Percentiles rank a stretch among this genome's conserved stretches.
phyloP scores from a whole-genome alignment of 2,329 filamentous ascomycete species.

The Alternaria burnsii region DNA sequence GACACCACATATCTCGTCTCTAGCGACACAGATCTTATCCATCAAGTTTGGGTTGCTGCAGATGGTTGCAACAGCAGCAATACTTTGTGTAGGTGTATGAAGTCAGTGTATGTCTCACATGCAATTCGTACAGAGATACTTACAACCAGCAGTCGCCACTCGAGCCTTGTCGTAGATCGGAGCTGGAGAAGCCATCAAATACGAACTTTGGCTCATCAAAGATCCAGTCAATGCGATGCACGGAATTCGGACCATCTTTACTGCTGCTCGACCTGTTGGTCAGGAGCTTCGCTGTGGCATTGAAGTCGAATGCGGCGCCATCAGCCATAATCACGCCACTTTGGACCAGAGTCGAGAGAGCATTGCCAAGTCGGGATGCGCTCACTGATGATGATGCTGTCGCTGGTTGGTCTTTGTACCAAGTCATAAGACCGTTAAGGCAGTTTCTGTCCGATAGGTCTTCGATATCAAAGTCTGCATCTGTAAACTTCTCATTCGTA shows the following conservation, averaged over 20 bases:
- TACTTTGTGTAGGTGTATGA: constrained; percentile 28
- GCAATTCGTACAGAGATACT: too few species aligned
- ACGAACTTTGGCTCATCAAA: constrained; percentile 80
- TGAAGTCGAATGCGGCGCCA: constrained; percentile 29
- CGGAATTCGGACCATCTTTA: constrained; percentile 28
- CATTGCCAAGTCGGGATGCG: constrained; percentile 27
- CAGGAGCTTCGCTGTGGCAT: constrained; percentile 70
- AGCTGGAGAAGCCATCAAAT: constrained; percentile 76
- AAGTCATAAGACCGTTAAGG: constrained; percentile 42
- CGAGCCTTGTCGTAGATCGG: constrained; percentile 79
- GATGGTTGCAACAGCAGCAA: constrained; percentile 80
- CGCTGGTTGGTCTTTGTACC: constrained; percentile 62
- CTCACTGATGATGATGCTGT: constrained; percentile 37
- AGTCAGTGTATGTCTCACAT: too few species aligned
- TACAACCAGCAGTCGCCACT: constrained; percentile 84
- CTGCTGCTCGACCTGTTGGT: constrained; percentile 29
- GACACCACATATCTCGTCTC: constrained; percentile 76
- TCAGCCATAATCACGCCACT: constrained; percentile 32
- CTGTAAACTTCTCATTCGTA: constrained; percentile 84
- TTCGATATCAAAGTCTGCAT: constrained; percentile 84
- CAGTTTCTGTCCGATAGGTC: constrained; percentile 64
- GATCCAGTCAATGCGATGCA: constrained; percentile 67
- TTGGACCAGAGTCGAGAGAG: constrained; percentile 35
- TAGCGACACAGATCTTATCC: constrained; percentile 75
- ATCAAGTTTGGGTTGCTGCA: constrained; percentile 76